Conservation (phyloP, 2,329 filamentous ascomycete genomes). For the Fusarium sp. region DNA sequence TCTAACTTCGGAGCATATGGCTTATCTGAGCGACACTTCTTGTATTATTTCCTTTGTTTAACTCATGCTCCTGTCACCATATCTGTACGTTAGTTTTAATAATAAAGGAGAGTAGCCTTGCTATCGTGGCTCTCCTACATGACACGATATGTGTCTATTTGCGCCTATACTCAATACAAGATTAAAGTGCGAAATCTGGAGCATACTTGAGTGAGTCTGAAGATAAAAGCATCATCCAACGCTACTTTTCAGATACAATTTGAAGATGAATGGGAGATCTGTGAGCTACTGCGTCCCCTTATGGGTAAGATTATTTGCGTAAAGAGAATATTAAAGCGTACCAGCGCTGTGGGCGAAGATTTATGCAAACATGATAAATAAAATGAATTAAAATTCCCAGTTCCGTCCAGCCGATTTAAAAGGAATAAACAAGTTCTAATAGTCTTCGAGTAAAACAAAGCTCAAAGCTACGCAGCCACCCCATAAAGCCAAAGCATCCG, state of each 20-base stretch:
- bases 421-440: conserved; percentile 13
- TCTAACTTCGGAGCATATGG: conserved; percentile 37
- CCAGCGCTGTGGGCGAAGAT: neutral
- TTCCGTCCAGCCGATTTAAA: conserved; percentile 6
- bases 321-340: neutral
- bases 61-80: conserved; percentile 19
- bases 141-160: conserved; percentile 5
- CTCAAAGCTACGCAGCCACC: conserved; percentile 12
- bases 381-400: conserved; percentile 11
- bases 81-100: conserved; percentile 30
- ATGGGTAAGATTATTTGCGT: neutral
- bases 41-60: conserved; percentile 20
- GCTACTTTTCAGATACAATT: neutral
- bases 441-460: conserved; percentile 12
- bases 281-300: neutral
- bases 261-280: neutral
- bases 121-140: conserved; percentile 4
- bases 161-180: conserved; percentile 28
- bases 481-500: conserved; percentile 20
- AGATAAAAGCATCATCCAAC: neutral
- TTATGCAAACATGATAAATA: conserved; percentile 34
- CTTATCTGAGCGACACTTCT: conserved; percentile 11
- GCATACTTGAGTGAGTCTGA: no score
- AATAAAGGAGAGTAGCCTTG: conserved; percentile 9
- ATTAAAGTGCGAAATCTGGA: conserved; percentile 17